Evolutionary conservation across 345 rosid genomes (phyloP).

Genomic region (Lepidium aucheri): DNA sequence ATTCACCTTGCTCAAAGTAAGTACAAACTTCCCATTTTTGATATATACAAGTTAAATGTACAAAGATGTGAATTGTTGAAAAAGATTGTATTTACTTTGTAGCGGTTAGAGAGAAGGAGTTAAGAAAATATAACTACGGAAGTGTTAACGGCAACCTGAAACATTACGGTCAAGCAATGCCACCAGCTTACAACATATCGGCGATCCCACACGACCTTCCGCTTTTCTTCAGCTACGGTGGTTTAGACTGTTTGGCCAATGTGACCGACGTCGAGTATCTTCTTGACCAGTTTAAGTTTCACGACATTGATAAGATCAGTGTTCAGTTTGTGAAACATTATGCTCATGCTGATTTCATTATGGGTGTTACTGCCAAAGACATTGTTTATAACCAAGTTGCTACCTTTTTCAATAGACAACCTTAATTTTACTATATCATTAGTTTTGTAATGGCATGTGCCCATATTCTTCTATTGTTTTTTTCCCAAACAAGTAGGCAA

Average conservation of each 20-base stretch:
- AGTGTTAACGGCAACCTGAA: slow-evolving; percentile 33
- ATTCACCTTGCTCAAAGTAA: slow-evolving; percentile 84
- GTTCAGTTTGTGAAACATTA: slow-evolving; percentile 58
- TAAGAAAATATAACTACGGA: slow-evolving; percentile 75
- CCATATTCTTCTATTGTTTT: not conserved
- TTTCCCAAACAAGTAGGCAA: too few relatives aligned
- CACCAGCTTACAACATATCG: slow-evolving; percentile 72
- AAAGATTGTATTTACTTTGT: slow-evolving; percentile 4
- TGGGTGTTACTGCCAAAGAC: slow-evolving; percentile 81
- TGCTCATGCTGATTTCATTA: slow-evolving; percentile 84
- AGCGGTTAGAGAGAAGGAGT: slow-evolving; percentile 55
- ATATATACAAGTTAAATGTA: too few relatives aligned
- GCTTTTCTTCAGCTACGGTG: slow-evolving; percentile 71
- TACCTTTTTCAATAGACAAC: slow-evolving; percentile 49
- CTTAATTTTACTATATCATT: not conserved
- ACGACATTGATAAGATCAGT: slow-evolving; percentile 49
- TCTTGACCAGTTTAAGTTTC: slow-evolving; percentile 56
- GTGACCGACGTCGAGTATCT: slow-evolving; percentile 49
- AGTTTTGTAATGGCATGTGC: not conserved
- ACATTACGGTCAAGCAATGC: slow-evolving; percentile 53
- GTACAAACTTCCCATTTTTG: not conserved
- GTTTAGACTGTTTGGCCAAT: slow-evolving; percentile 59
- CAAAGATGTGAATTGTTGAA: not conserved
- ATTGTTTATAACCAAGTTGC: slow-evolving; percentile 53
- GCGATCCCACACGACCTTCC: slow-evolving; percentile 65